Base-by-base conservation (phyloP, 2,329 filamentous ascomycete species). In the Colletotrichum liaoningense region DNA sequence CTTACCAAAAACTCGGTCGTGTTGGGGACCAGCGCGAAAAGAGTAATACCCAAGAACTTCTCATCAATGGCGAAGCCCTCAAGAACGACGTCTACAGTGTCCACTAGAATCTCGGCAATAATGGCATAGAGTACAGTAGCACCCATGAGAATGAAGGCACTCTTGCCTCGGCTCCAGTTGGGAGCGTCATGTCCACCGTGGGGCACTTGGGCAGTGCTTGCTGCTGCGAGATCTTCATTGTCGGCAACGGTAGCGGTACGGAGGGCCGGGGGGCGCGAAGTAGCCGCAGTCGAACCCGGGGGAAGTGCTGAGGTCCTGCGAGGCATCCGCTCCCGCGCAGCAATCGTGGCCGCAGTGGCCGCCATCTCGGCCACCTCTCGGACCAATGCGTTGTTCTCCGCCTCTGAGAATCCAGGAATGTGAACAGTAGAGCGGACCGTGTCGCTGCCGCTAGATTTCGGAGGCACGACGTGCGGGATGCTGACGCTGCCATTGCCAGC, bases 1-100 rank as follows among this genome's bases (percentile, higher is more conserved):
- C 92, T 85, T 88, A 96, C 93, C 86, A 99, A 83, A 81, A 99
- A 99, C 81, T 99, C 97, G 1, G 97, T 99, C 1, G 97, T 98
- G 85, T 99, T 99, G 14, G 97, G 97, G 8, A 99, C 97, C 75
- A 99, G 88, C 6, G 97, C 96, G 82, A 99, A 99, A 59, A 99
- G 87, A 1, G 97, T 98, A 76, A 99, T 97, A 59, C 97, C 97
- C 69, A 99, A 85, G 83, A 99, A 98, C 82, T 99, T 99, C 80
- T 98, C 95, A 80, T 98, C 95, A 77, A 99, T 95, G 64, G 95
- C 92, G 67, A 97, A 93, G 75, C 94, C 95, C 75, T 96, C 91
- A 64, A 99, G 85, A 7, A 99, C 96, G n/a, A 97, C 94, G 80
- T 99, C 97, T 1, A 99, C 97, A 0, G 96, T 98, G 81, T 97